Conservation (phyloP, 768 basidiomycete genomes). For the Agaricus bisporus region DNA sequence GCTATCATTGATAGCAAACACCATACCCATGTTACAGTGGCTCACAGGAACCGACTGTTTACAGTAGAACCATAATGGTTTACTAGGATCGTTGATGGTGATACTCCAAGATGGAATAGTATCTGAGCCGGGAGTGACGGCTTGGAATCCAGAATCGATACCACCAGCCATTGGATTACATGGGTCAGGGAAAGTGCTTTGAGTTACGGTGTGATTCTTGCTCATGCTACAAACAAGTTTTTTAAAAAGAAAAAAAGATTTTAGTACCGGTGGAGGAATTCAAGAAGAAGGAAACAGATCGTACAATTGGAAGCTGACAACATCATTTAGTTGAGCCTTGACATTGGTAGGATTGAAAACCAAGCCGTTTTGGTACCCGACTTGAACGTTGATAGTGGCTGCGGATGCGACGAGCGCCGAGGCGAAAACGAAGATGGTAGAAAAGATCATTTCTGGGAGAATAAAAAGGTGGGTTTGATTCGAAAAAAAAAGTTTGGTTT, state of each 20-base stretch:
- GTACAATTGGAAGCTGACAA: conserved; percentile 48
- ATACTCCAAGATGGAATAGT: conserved; percentile 38
- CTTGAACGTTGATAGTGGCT: conserved; percentile 28
- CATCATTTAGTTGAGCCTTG: conserved; percentile 40
- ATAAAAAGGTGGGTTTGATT: too few species aligned
- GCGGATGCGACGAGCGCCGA: conserved; percentile 34
- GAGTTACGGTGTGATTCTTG: conserved; percentile 51
- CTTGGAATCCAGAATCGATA: conserved; percentile 48
- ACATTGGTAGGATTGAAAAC: conserved; percentile 32
- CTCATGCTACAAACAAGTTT: conserved; percentile 20
- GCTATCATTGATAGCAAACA: conserved; percentile 53
- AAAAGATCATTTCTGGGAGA: neutral
- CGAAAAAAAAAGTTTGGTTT: too few species aligned
- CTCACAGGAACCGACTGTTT: conserved; percentile 34
- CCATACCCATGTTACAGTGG: conserved; percentile 53
- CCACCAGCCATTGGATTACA: conserved; percentile 35
- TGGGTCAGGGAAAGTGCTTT: conserved; percentile 52
- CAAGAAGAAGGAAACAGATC: neutral
- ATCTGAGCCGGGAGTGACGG: conserved; percentile 25
- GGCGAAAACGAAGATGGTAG: conserved; percentile 34
- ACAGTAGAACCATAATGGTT: conserved; percentile 61
- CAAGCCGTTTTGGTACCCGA: conserved; percentile 33
- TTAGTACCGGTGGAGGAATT: too few species aligned
- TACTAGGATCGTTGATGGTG: conserved; percentile 36
- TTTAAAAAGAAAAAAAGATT: too few species aligned